phyloP scores from a whole-genome alignment of 345 rosid genomes.

The Ceriops decandra region DNA sequence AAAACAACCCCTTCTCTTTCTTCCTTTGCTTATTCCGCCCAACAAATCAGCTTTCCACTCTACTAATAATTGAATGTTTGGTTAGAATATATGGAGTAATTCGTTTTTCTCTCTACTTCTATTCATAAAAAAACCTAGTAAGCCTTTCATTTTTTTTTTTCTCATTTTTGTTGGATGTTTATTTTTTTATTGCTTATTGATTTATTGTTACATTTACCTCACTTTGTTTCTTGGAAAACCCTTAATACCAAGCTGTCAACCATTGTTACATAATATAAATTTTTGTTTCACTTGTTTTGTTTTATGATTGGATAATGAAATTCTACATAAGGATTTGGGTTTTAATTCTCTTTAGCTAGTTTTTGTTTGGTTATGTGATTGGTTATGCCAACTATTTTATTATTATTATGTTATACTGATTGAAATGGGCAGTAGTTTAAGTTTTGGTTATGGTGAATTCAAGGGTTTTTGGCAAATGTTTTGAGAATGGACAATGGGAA shows the following conservation, averaged over 20 bases:
- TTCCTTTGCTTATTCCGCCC: too few species aligned
- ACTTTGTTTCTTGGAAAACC: constrained; percentile 3
- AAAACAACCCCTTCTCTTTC: too few species aligned
- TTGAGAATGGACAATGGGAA: constrained; percentile 56
- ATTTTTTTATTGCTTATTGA: constrained; percentile 1
- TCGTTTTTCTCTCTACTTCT: too few species aligned
- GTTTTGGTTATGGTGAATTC: constrained; percentile 24
- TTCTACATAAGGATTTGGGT: neutral
- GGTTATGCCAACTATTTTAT: constrained; percentile 2
- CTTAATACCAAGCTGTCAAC: neutral
- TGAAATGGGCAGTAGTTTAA: too few species aligned
- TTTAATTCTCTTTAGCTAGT: neutral
- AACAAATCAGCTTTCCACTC: too few species aligned
- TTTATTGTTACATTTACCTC: neutral
- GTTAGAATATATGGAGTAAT: too few species aligned
- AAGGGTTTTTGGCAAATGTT: constrained; percentile 24
- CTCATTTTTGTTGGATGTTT: neutral
- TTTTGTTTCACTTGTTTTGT: neutral
- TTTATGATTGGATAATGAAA: neutral
- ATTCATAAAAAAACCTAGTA: constrained; percentile 19
- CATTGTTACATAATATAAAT: neutral
- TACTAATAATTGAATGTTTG: too few species aligned
- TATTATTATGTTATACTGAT: constrained; percentile 8
- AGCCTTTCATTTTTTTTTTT: neutral
- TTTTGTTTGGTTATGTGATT: constrained; percentile 1